Base-by-base conservation (phyloP, 805 yeast species). In the Candida methanosorbosa region DNA sequence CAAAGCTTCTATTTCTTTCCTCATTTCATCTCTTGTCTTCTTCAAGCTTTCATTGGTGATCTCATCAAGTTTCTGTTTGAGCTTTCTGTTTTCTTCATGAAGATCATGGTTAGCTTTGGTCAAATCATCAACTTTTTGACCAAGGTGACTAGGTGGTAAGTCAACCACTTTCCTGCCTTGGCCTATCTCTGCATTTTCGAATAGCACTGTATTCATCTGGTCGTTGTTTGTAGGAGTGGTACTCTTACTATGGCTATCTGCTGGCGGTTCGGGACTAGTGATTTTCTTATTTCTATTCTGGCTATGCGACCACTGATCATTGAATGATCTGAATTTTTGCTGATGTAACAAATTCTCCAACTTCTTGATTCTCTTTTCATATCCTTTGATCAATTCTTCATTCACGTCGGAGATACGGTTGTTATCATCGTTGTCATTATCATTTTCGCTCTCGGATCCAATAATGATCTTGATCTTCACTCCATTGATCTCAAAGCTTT, bases 261-360 rank as follows among this genome's bases (percentile, higher is more conserved):
- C 14, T 6, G n/a, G 18, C 12, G 33, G 6, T 7, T 8, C n/a
- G 5, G 27, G 6, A 8, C 15, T 24, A 12, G 27, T 24, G 17
- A 16, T 12, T 15, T 16, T 6, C 12, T 15, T 12, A 4, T 5
- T 21, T 14, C 7, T 13, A 18, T 20, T 11, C 9, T 20, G 19
- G 9, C 13, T 17, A 33, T 49, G 56, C 2, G 59, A 48, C 61
- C 61, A 57, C 32, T 49, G 50, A n/a, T 50, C 52, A 22, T 65
- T 66, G 26, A 75, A 61, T 34, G 75, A 71, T 30, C 69, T 68
- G 48, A 69, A 75, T 42, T 74, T 84, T 35, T 76, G 81, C 41
- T 82, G 85, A 50, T 86, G 92, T 13, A 87, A 58, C 26, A 86
- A 56, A 36, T 74, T 79, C 45, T 87, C 96, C 34, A 90, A 66